These are phyloP conservation scores for Arxiozyma telluris DNA, from an alignment of 1,139 yeast genomes.

Conservation along the genomic window DNA sequence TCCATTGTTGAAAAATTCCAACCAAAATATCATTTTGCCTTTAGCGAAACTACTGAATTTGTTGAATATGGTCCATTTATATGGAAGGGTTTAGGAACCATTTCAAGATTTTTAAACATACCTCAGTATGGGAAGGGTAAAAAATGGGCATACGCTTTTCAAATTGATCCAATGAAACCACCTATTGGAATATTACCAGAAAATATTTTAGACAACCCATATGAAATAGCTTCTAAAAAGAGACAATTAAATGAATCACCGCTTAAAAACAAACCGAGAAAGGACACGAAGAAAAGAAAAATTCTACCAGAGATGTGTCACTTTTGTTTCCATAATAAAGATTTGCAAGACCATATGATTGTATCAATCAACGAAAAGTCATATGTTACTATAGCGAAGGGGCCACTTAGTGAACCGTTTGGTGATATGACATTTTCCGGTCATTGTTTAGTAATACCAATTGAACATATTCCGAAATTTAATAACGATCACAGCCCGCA, in stretches of 20 bases:
- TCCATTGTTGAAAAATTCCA: conserved; percentile 35
- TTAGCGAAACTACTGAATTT: conserved; percentile 41
- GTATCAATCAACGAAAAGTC: conserved; percentile 59
- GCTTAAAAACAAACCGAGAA: background rate
- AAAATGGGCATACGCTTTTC: conserved; percentile 73
- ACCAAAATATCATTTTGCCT: conserved; percentile 64
- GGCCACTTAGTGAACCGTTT: conserved; percentile 58
- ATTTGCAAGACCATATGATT: conserved; percentile 71
- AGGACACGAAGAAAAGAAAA: conserved; percentile 23
- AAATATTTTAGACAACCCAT: conserved; percentile 36
- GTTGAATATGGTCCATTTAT: conserved; percentile 51
- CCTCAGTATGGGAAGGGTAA: conserved; percentile 45
- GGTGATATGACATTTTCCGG: conserved; percentile 53
- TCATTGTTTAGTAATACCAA: conserved; percentile 77
- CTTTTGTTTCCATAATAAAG: conserved; percentile 76
- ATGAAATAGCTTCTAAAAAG: conserved; percentile 11
- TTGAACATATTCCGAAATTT: conserved; percentile 56
- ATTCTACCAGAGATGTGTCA: conserved; percentile 59
- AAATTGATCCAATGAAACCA: conserved; percentile 27
- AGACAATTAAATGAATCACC: conserved; percentile 4
- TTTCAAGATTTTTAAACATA: conserved; percentile 57
- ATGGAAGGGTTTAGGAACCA: conserved; percentile 36
- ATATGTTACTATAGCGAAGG: conserved; percentile 77
- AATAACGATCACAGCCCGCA: conserved; percentile 8
- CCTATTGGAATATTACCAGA: conserved; percentile 12